Percentiles rank a stretch among this genome's conserved stretches.
These are phyloP conservation scores for Xylaria sp. DNA, from an alignment of 2,329 filamentous ascomycete species.

Conservation along the genomic window DNA sequence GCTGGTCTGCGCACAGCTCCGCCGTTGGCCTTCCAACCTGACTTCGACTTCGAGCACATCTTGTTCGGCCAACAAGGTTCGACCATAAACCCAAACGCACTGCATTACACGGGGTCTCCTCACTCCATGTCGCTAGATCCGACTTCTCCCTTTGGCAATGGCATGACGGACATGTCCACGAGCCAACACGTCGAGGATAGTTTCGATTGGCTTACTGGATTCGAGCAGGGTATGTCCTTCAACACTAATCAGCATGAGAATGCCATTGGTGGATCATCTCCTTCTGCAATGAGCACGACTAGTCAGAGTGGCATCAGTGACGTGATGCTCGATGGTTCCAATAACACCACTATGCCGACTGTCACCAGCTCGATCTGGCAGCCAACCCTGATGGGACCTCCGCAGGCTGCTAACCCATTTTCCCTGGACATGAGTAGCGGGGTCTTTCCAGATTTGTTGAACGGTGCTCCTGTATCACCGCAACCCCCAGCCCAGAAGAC, in stretches of 20 bases:
- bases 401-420: conserved; percentile 75
- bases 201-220: conserved; percentile 84
- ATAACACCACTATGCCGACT: conserved; percentile 66
- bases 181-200: conserved; percentile 75
- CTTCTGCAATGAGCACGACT: conserved; percentile 93
- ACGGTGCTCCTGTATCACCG: conserved; percentile 78
- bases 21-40: conserved; percentile 66
- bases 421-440: conserved; percentile 78
- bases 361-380: conserved; percentile 74
- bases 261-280: conserved; percentile 91
- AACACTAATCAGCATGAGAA: conserved; percentile 73
- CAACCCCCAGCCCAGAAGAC: conserved; percentile 78
- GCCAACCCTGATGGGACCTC: conserved; percentile 73
- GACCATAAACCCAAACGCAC: conserved; percentile 75
- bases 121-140: conserved; percentile 72
- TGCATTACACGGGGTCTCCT: conserved; percentile 86
- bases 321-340: conserved; percentile 85
- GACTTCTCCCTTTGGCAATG: conserved; percentile 67
- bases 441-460: conserved; percentile 81
- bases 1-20: conserved; percentile 83
- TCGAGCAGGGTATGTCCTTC: conserved; percentile 81
- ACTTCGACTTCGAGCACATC: conserved; percentile 75
- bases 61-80: conserved; percentile 74
- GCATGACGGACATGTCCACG: conserved; percentile 67
- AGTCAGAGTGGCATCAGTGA: conserved; percentile 94